A percentile compares a stretch with the other conserved stretches of the same genome.
Evolutionary conservation across 331 rosid genomes (phyloP).

Genomic region (Malus hybrid): DNA sequence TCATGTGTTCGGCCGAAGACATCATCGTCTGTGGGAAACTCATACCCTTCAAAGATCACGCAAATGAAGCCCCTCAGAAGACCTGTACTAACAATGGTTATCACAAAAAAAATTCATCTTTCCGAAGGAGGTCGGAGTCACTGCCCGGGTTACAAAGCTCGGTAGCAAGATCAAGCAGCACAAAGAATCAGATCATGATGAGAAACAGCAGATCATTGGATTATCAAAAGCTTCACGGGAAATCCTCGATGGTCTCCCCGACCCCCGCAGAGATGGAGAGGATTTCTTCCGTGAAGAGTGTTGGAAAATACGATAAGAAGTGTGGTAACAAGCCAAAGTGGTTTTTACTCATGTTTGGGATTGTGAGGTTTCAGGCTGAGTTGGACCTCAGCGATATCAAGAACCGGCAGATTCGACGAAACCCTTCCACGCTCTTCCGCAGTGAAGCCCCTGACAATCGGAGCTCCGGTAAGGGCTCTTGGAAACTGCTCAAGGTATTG

Average conservation of each 20-base stretch:
- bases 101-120: neutral
- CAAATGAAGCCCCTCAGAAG: neutral
- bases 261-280: slow-evolving; percentile 31
- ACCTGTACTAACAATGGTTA: neutral
- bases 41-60: slow-evolving; percentile 39
- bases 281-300: slow-evolving; percentile 28
- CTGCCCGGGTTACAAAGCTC: slow-evolving; percentile 33
- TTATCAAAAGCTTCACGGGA: slow-evolving; percentile 31
- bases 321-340: slow-evolving; percentile 50
- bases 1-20: slow-evolving; percentile 68
- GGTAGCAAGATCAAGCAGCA: slow-evolving; percentile 54
- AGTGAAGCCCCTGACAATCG: slow-evolving; percentile 25
- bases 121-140: slow-evolving; percentile 51
- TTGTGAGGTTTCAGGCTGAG: slow-evolving; percentile 57
- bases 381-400: slow-evolving; percentile 75
- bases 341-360: slow-evolving; percentile 65
- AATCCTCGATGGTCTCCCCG: slow-evolving; percentile 9
- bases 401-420: slow-evolving; percentile 62
- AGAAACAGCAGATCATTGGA: slow-evolving; percentile 59
- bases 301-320: slow-evolving; percentile 9
- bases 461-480: slow-evolving; percentile 51
- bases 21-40: slow-evolving; percentile 70
- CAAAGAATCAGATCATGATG: slow-evolving; percentile 32
- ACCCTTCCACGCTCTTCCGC: neutral
- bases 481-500: slow-evolving; percentile 73